These are phyloP conservation scores for Aspergillus sergii DNA, from an alignment of 2,329 filamentous ascomycete species.

Conservation along the genomic window DNA sequence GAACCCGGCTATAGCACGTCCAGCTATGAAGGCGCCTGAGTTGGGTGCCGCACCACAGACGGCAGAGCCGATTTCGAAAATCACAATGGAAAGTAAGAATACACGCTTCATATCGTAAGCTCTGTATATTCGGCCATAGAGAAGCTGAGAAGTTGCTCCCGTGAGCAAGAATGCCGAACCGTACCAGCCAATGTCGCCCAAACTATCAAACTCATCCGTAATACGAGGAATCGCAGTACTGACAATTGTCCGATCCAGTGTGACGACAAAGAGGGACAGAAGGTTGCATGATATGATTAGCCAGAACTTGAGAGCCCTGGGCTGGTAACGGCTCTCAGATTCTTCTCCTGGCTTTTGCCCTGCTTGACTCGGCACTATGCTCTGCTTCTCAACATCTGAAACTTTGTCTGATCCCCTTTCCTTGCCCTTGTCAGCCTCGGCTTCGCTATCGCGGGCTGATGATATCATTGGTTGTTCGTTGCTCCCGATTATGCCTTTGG, in stretches of 20 bases:
- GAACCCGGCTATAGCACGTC: constrained; percentile 11
- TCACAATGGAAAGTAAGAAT: neutral
- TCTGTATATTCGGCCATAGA: constrained; percentile 34
- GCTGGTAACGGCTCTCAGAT: neutral
- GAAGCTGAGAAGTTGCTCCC: constrained; percentile 27
- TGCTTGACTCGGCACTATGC: neutral
- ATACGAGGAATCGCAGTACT: constrained; percentile 39
- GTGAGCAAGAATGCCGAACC: constrained; percentile 37
- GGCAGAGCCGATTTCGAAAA: constrained; percentile 12
- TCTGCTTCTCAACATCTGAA: neutral
- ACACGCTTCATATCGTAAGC: neutral
- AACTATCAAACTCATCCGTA: constrained; percentile 38
- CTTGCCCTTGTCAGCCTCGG: neutral
- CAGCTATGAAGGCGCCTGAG: constrained; percentile 4
- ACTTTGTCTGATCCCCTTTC: neutral
- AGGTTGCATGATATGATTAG: neutral
- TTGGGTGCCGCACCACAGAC: constrained; percentile 10
- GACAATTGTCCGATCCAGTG: constrained; percentile 27
- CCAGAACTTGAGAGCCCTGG: neutral
- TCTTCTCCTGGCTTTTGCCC: neutral
- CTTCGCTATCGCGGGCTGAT: neutral
- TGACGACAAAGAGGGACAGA: neutral
- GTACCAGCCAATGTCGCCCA: constrained; percentile 42
- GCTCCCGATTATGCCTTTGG: neutral
- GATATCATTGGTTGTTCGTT: neutral